Evolutionary conservation across 805 yeast species (phyloP).

Genomic region (Metschnikowia similis): DNA sequence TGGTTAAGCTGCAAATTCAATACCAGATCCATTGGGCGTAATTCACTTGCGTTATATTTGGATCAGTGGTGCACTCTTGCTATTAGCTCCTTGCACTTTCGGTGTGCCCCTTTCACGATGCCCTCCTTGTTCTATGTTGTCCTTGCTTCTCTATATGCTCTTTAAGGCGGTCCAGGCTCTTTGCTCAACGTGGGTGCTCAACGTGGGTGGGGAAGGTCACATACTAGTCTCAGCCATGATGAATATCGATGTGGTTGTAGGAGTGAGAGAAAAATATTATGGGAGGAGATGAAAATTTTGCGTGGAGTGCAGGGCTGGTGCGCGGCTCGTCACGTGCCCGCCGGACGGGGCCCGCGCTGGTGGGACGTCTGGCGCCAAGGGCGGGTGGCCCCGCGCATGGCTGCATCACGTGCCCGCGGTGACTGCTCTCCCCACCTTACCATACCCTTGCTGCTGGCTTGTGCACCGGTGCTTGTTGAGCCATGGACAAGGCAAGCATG

Average conservation of each 20-base stretch:
- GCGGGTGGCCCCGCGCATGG: not conserved
- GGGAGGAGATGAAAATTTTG: constrained; percentile 16
- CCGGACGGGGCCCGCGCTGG: not conserved
- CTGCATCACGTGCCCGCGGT: not conserved
- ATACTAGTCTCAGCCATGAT: constrained; percentile 23
- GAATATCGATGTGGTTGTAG: constrained; percentile 14
- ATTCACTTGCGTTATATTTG: no score
- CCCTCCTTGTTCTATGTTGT: not conserved
- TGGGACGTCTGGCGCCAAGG: not conserved
- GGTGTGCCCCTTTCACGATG: no score
- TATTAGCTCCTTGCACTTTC: no score
- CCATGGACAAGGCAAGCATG: no score
- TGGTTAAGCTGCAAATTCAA: no score
- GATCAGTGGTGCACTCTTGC: no score
- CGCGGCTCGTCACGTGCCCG: constrained; percentile 2
- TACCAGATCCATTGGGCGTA: no score
- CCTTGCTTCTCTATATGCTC: not conserved
- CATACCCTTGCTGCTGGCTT: no score
- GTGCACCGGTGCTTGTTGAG: no score
- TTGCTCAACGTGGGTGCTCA: no score
- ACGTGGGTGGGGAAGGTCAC: not conserved
- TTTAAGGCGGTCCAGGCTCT: no score
- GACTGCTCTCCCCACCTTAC: not conserved
- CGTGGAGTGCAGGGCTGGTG: constrained; percentile 12
- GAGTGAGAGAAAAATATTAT: constrained; percentile 6